Conservation (phyloP, 345 rosid species). For the Adansonia digitata region DNA sequence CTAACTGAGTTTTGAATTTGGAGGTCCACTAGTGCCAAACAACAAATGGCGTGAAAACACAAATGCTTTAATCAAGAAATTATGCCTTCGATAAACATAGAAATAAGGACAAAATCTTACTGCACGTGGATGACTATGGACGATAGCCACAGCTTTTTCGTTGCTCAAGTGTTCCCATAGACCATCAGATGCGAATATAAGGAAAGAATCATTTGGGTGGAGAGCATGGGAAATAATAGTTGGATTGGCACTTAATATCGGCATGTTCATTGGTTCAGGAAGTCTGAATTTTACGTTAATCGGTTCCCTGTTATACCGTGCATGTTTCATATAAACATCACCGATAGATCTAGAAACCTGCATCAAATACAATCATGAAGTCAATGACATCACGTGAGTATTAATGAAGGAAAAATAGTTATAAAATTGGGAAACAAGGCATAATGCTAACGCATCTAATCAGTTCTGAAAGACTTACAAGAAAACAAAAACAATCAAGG, state of each 20-base stretch:
- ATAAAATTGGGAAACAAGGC: too few relatives aligned
- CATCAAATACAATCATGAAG: constrained; percentile 20
- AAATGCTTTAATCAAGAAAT: neutral
- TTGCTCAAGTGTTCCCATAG: constrained; percentile 92
- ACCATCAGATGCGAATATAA: constrained; percentile 92
- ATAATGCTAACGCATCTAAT: neutral
- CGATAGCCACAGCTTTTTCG: constrained; percentile 84
- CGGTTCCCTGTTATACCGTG: constrained; percentile 56
- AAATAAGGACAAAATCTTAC: too few relatives aligned
- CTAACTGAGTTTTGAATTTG: neutral
- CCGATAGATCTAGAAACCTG: constrained; percentile 91
- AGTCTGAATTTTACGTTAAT: constrained; percentile 63
- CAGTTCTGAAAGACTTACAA: neutral
- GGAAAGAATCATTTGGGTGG: constrained; percentile 78
- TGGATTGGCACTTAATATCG: constrained; percentile 68
- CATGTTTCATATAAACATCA: constrained; percentile 76
- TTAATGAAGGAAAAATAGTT: too few relatives aligned
- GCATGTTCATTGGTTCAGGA: constrained; percentile 70
- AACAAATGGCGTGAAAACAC: neutral
- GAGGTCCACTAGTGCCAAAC: constrained; percentile 1
- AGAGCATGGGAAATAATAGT: constrained; percentile 55
- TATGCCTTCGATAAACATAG: too few relatives aligned
- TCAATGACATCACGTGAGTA: neutral
- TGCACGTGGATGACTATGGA: constrained; percentile 58
- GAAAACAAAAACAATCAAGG: neutral